A percentile compares a stretch with the other conserved stretches of the same genome.
These are phyloP conservation scores for Leccinum huronense DNA, from an alignment of 1,284 basidiomycete species.

Conservation along the genomic window DNA sequence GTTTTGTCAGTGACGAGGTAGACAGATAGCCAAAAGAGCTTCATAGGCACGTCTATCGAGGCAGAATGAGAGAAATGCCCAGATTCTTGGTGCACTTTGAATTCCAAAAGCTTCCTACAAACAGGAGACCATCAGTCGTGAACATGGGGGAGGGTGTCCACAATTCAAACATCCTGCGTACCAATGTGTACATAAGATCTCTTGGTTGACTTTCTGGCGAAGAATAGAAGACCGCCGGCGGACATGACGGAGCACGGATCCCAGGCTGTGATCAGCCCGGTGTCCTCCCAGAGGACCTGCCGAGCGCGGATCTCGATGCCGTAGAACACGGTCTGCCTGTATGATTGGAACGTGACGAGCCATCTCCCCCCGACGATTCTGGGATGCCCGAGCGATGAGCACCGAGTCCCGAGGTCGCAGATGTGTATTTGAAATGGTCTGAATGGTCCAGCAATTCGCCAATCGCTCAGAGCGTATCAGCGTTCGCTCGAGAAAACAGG, in stretches of 20 bases:
- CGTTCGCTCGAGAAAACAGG: slow-evolving; percentile 8
- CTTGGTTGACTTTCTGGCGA: not conserved
- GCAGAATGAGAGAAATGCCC: not conserved
- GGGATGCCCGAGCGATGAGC: not conserved
- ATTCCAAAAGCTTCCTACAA: slow-evolving; percentile 8
- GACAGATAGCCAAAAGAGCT: not conserved
- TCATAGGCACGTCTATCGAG: slow-evolving; percentile 3
- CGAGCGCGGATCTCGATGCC: slow-evolving; percentile 5
- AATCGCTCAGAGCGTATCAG: slow-evolving; percentile 7
- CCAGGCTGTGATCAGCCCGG: slow-evolving; percentile 6
- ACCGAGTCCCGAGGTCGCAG: slow-evolving; percentile 2
- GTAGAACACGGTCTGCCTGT: slow-evolving; percentile 7
- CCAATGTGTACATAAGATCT: slow-evolving; percentile 4
- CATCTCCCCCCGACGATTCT: slow-evolving; percentile 11
- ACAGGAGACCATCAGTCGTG: not conserved
- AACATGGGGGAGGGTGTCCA: not conserved
- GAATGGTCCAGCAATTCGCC: slow-evolving; percentile 10
- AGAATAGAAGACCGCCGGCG: slow-evolving; percentile 2
- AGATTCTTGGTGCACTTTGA: slow-evolving; percentile 3
- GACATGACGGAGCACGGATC: slow-evolving; percentile 11
- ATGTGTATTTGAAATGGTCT: not conserved
- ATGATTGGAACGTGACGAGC: slow-evolving; percentile 11
- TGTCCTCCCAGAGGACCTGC: slow-evolving; percentile 13
- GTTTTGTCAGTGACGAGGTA: not conserved
- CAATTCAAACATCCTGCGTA: not conserved